These are phyloP conservation scores for Monilinia vaccinii-corymbosi DNA, from an alignment of 2,329 filamentous ascomycete genomes.

Conservation along the genomic window DNA sequence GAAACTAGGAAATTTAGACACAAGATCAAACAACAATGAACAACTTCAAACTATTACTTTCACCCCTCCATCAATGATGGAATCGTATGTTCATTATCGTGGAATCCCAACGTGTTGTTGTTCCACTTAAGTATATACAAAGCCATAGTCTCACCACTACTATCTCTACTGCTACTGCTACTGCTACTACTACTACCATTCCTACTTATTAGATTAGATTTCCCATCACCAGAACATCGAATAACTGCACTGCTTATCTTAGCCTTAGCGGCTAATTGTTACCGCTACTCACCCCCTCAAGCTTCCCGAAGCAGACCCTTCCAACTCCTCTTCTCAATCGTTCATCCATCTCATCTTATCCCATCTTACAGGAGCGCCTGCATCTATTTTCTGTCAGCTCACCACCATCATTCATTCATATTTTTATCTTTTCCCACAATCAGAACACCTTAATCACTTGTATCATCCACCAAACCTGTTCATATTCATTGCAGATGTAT, in stretches of 20 bases:
- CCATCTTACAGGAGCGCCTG: neutral
- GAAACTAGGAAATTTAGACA: neutral
- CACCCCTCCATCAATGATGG: neutral
- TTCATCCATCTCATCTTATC: neutral
- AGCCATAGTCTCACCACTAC: neutral
- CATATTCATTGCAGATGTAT: neutral
- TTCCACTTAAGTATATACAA: neutral
- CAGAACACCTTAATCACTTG: neutral
- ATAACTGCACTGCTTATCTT: slow-evolving; percentile 15
- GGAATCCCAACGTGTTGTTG: neutral
- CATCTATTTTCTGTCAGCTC: slow-evolving; percentile 7
- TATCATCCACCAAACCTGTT: slow-evolving; percentile 10
- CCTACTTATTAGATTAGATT: neutral
- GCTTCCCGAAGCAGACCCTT: neutral
- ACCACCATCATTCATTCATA: neutral
- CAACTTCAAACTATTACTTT: neutral
- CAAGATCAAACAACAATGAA: neutral
- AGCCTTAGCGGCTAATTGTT: slow-evolving; percentile 14
- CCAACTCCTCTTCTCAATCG: neutral
- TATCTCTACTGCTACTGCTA: neutral
- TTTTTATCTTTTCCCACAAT: neutral
- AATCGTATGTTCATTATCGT: neutral
- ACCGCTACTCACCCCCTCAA: neutral
- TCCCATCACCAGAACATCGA: neutral
- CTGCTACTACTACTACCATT: neutral